A percentile compares a stretch with the other conserved stretches of the same genome.
Conservation (phyloP, 225 moss, liverwort and hornwort genomes). For the Antitrichia curtipendula region DNA sequence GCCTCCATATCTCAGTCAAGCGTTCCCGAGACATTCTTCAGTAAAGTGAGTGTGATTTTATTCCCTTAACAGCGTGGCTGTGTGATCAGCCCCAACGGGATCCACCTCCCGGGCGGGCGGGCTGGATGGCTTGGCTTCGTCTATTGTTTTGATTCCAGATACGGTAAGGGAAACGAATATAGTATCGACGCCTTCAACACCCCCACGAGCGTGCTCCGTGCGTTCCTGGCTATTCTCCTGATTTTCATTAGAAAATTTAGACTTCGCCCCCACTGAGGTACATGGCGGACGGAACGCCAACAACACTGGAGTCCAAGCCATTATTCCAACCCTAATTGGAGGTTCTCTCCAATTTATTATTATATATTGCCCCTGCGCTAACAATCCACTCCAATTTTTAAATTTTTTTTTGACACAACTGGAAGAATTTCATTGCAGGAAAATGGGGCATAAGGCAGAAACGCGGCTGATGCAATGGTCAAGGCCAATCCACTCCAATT, state of each 20-base stretch:
- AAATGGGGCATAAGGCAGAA: neutral
- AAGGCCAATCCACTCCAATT: neutral
- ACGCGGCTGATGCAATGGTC: neutral
- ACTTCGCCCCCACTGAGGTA: neutral
- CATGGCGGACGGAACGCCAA: neutral
- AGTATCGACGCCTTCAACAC: neutral
- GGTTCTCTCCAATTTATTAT: neutral
- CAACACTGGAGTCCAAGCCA: neutral
- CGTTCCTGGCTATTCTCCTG: neutral
- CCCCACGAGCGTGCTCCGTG: conserved; percentile 7
- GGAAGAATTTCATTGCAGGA: neutral
- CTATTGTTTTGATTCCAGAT: neutral
- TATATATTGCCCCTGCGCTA: neutral
- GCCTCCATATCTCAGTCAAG: neutral
- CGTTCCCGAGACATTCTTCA: conserved; percentile 25
- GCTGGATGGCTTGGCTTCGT: neutral
- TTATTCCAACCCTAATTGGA: neutral
- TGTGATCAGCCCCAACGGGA: neutral
- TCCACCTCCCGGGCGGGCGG: neutral
- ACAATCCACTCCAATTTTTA: neutral
- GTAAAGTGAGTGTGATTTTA: neutral
- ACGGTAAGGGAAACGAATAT: neutral
- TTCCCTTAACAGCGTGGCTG: neutral
- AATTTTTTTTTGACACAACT: neutral
- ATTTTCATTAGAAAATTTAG: neutral